A percentile compares a stretch with the other conserved stretches of the same genome.
phyloP scores from a whole-genome alignment of 2,329 filamentous ascomycete genomes.

The Lasiodiplodia theobromae region DNA sequence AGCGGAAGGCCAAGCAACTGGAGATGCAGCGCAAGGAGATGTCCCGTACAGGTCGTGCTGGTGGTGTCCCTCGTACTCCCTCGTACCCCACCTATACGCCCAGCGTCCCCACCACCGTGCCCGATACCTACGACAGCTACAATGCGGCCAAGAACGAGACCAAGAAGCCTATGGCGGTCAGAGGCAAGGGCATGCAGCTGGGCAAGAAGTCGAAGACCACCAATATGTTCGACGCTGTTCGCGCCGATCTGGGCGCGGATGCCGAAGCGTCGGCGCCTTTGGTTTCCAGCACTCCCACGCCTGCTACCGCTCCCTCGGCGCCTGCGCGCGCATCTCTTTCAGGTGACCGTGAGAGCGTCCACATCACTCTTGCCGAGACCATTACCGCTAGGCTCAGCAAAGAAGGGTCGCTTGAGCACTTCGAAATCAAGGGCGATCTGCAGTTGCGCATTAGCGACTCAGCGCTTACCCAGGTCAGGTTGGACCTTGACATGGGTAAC shows the following conservation, averaged over 20 bases:
- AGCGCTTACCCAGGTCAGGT: conserved; percentile 88
- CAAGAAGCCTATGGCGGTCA: conserved; percentile 71
- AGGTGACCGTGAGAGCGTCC: conserved; percentile 81
- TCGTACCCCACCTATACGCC: conserved; percentile 90
- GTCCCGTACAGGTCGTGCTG: conserved; percentile 72
- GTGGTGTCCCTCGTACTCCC: conserved; percentile 72
- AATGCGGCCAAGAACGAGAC: conserved; percentile 98
- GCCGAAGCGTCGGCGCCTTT: conserved; percentile 76
- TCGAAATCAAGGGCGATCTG: conserved; percentile 90
- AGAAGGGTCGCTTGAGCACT: conserved; percentile 84
- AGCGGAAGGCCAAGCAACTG: conserved; percentile 97
- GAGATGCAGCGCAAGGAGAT: conserved; percentile 99
- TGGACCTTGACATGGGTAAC: conserved; percentile 77
- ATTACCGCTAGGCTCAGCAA: conserved; percentile 88
- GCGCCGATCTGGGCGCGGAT: conserved; percentile 87
- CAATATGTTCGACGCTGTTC: conserved; percentile 95
- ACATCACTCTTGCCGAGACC: conserved; percentile 86
- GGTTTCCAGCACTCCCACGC: conserved; percentile 64
- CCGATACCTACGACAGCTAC: conserved; percentile 90
- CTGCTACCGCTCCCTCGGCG: conserved; percentile 58
- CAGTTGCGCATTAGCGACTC: conserved; percentile 89
- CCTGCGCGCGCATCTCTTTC: conserved; percentile 68
- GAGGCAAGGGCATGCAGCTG: conserved; percentile 98
- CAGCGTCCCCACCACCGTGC: conserved; percentile 73
- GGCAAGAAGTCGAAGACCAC: conserved; percentile 99